Evolutionary conservation across 129 eudicot species (phyloP), one percentile per base, ranked within the genome.

Genomic region (Flaveria trinervia): DNA sequence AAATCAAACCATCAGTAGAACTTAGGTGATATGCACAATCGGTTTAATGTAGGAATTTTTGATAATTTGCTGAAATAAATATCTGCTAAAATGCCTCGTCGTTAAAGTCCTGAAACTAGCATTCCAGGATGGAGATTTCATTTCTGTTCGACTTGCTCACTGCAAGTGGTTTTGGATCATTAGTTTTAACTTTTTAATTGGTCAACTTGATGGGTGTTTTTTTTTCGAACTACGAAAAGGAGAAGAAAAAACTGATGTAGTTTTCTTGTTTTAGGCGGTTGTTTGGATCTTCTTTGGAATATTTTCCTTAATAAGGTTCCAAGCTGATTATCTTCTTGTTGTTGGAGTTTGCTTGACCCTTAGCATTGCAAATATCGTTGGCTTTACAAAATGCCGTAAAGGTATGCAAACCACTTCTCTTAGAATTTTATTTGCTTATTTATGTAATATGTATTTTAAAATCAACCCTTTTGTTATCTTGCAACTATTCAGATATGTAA

Each of bases 271-370:
- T 71, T 81, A 94, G 98, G 98, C 98, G 28, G 93, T 86, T 83
- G 84, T 83, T 41, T 94, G 98, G 98, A 75, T 94, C 79, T 71
- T 94, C 30, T 83, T 94, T 8, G 97, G 84, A 57, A 87, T 94
- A 71, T 94, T 94, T 84, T 94, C 98, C 77, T 89, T 94, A 79
- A 87, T 94, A 77, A 86, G 97, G 88, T 89, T 94, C 82, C 99
- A 94, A 85, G 99, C 99, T 28, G 99, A 94, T 83, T 94, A 91
- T 71, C 93, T 91, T 23, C 97, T 94, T 61, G 99, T 94, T 66
- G 93, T 94, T 77, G 97, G 97, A 77, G 99, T 94, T 61, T 94
- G 99, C 82, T 73, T 94, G 92, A 91, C 99, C 13, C 97, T 94
- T 77, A 91, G 99, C 82, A 56, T 89, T 80, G 99, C 99, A 50